phyloP scores from a whole-genome alignment of 345 rosid genomes.

The Syzygium grande region DNA sequence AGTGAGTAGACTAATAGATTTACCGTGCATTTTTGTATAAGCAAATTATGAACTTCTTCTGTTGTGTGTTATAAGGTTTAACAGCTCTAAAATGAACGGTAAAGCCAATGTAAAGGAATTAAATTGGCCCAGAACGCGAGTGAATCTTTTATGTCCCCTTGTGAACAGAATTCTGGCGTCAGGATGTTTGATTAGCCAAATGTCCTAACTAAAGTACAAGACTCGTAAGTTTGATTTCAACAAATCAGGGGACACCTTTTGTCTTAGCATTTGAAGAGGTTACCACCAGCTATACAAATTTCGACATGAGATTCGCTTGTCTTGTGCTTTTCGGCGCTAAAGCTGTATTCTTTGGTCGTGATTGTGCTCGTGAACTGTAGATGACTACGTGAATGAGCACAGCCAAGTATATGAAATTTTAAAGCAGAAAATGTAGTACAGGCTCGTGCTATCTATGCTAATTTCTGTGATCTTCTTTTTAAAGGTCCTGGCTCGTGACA shows the following conservation, averaged over 20 bases:
- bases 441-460: neutral
- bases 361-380: neutral
- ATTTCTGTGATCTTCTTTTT: neutral
- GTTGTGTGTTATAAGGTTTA: neutral
- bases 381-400: neutral
- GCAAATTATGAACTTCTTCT: neutral
- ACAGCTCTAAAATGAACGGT: neutral
- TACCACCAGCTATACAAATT: neutral
- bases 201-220: neutral
- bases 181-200: neutral
- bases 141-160: neutral
- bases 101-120: neutral
- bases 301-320: neutral
- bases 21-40: neutral
- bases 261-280: neutral
- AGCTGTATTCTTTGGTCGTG: neutral
- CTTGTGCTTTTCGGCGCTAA: neutral
- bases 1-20: neutral
- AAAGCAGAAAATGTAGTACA: neutral
- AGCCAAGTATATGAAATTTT: neutral
- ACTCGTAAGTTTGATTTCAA: neutral
- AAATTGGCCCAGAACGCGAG: neutral
- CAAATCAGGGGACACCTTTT: neutral
- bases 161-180: neutral
- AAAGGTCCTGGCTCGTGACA: conserved; percentile 89